Evolutionary conservation across 2,329 filamentous ascomycete genomes (phyloP).

Genomic region (Alternaria gansuensis): DNA sequence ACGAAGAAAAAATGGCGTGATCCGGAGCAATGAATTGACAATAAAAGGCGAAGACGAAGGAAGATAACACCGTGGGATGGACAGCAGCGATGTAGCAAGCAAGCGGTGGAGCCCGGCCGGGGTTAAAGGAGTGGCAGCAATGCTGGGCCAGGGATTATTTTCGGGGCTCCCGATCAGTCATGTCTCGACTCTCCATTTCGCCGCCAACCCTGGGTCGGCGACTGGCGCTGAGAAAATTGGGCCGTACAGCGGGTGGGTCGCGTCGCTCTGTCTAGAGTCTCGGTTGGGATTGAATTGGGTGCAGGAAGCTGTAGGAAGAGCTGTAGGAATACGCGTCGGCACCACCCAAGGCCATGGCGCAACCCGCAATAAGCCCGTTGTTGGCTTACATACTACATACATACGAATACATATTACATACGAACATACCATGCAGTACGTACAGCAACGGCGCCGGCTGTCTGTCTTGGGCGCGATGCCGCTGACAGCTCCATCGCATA

Average conservation of each 20-base stretch:
- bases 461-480: slow-evolving; percentile 4
- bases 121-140: slow-evolving; percentile 29
- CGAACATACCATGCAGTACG: too few species aligned
- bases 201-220: slow-evolving; percentile 19
- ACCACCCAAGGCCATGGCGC: slow-evolving; percentile 11
- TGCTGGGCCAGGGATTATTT: slow-evolving; percentile 25
- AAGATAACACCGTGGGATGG: slow-evolving; percentile 1
- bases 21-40: neutral
- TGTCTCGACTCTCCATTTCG: slow-evolving; percentile 26
- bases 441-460: slow-evolving; percentile 7
- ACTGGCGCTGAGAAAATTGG: slow-evolving; percentile 30
- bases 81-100: slow-evolving; percentile 17
- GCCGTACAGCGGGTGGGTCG: slow-evolving; percentile 28
- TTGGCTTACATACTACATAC: neutral
- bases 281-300: slow-evolving; percentile 29
- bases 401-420: too few species aligned
- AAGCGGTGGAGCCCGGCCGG: slow-evolving; percentile 22
- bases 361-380: slow-evolving; percentile 4
- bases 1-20: neutral
- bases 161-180: slow-evolving; percentile 35
- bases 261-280: slow-evolving; percentile 14
- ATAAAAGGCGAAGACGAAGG: neutral
- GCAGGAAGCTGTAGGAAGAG: slow-evolving; percentile 4
- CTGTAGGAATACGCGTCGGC: slow-evolving; percentile 3
- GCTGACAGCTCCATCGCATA: slow-evolving; percentile 10